These are phyloP conservation scores for Crucihimalaya himalaica DNA, from an alignment of 345 rosid genomes.

Conservation along the genomic window DNA sequence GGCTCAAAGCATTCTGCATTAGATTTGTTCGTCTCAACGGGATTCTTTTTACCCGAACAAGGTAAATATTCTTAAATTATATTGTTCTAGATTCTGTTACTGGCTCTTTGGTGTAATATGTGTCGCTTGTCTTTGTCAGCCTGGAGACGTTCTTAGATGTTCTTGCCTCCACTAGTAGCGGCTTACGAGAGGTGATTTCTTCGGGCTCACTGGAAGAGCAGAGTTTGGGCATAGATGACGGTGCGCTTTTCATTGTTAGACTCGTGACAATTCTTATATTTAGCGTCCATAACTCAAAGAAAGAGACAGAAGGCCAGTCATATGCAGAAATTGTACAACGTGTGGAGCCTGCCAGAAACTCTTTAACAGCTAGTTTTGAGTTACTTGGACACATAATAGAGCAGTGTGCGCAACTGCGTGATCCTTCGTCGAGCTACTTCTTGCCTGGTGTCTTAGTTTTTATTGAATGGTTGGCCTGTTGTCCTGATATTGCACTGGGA, in stretches of 20 bases:
- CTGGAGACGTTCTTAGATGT: slow-evolving; percentile 88
- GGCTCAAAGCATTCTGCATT: slow-evolving; percentile 63
- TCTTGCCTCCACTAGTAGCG: slow-evolving; percentile 60
- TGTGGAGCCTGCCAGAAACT: slow-evolving; percentile 80
- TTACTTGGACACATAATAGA: slow-evolving; percentile 63
- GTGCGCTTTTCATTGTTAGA: slow-evolving; percentile 69
- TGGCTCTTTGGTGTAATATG: slow-evolving; percentile 15
- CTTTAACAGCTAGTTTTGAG: slow-evolving; percentile 78
- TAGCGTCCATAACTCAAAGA: slow-evolving; percentile 70
- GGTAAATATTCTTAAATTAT: slow-evolving; percentile 46
- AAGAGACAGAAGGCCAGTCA: slow-evolving; percentile 75
- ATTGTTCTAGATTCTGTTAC: slow-evolving; percentile 10
- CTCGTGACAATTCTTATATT: slow-evolving; percentile 72
- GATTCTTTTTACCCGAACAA: slow-evolving; percentile 90
- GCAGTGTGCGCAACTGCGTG: slow-evolving; percentile 63
- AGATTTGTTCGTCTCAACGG: slow-evolving; percentile 90
- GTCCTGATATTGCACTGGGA: slow-evolving; percentile 70
- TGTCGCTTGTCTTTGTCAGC: slow-evolving; percentile 48
- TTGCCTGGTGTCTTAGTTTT: slow-evolving; percentile 82
- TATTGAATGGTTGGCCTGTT: slow-evolving; percentile 94
- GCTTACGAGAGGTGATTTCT: slow-evolving; percentile 67
- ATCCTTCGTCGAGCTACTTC: slow-evolving; percentile 74
- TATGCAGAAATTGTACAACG: slow-evolving; percentile 95
- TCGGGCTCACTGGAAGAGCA: slow-evolving; percentile 61
- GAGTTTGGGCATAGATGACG: slow-evolving; percentile 74